phyloP scores from a whole-genome alignment of 805 yeast species.

The Candida ficus region DNA sequence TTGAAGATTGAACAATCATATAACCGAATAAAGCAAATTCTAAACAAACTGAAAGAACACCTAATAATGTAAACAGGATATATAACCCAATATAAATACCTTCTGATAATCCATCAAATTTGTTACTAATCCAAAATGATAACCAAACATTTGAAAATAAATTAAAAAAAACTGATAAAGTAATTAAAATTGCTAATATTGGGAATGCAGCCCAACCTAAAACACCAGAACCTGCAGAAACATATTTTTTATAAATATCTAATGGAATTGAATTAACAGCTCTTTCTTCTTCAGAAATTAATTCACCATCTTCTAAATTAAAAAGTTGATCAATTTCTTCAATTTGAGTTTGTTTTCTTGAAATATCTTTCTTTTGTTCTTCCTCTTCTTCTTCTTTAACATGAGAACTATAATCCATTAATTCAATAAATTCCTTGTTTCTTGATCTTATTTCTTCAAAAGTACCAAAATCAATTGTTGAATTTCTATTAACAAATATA shows the following conservation, averaged over 20 bases:
- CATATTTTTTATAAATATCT: slow-evolving; percentile 30
- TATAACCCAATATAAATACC: slow-evolving; percentile 62
- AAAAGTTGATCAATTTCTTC: neutral
- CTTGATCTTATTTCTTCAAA: slow-evolving; percentile 42
- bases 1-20: slow-evolving; percentile 11
- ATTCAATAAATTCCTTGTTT: slow-evolving; percentile 42
- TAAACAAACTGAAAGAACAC: slow-evolving; percentile 35
- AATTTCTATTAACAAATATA: slow-evolving; percentile 56
- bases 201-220: slow-evolving; percentile 28
- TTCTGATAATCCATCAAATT: slow-evolving; percentile 38
- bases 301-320: slow-evolving; percentile 13
- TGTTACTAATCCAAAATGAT: slow-evolving; percentile 63
- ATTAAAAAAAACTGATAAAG: slow-evolving; percentile 42
- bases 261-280: slow-evolving; percentile 34
- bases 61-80: slow-evolving; percentile 48
- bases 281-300: slow-evolving; percentile 28
- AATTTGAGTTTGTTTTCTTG: slow-evolving; percentile 1
- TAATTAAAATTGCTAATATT: slow-evolving; percentile 4
- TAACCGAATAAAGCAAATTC: slow-evolving; percentile 29
- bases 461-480: slow-evolving; percentile 59
- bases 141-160: slow-evolving; percentile 70
- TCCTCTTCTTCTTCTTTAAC: neutral
- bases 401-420: slow-evolving; percentile 36
- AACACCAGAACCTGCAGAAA: slow-evolving; percentile 37
- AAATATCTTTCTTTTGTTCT: neutral